These are phyloP conservation scores for Aspergillus panamensis DNA, from an alignment of 495 filamentous ascomycete species.

Conservation along the genomic window DNA sequence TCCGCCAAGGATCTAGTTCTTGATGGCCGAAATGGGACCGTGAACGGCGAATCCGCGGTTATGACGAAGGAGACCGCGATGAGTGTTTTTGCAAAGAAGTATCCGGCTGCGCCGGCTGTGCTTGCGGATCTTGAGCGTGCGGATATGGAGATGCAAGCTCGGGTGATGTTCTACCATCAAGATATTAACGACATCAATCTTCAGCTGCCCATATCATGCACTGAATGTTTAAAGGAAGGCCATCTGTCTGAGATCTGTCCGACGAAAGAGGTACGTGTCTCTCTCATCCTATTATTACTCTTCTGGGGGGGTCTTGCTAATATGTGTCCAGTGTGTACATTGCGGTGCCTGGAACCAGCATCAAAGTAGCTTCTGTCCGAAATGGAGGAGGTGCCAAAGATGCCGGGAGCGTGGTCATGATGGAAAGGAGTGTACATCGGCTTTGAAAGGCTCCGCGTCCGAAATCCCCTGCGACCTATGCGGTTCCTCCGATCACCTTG, in stretches of 20 bases:
- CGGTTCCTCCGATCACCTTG: slow-evolving; percentile 36
- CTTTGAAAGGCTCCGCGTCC: slow-evolving; percentile 34
- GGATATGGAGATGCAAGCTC: slow-evolving; percentile 43
- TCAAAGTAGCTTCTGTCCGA: slow-evolving; percentile 37
- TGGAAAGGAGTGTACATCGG: slow-evolving; percentile 33
- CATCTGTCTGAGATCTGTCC: slow-evolving; percentile 47
- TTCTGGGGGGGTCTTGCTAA: slow-evolving; percentile 2
- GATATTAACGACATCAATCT: slow-evolving; percentile 60
- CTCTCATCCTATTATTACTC: background rate
- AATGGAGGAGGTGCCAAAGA: slow-evolving; percentile 40
- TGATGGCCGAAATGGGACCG: slow-evolving; percentile 6
- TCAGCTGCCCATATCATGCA: slow-evolving; percentile 58
- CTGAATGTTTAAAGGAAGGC: slow-evolving; percentile 44
- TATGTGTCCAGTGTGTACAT: slow-evolving; percentile 33
- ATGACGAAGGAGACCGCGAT: slow-evolving; percentile 40
- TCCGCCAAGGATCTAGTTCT: background rate
- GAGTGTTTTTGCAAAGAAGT: slow-evolving; percentile 32
- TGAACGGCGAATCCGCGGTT: background rate
- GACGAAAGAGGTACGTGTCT: slow-evolving; percentile 37
- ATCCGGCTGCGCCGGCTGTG: slow-evolving; percentile 33
- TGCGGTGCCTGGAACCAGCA: slow-evolving; percentile 42
- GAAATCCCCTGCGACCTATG: slow-evolving; percentile 49
- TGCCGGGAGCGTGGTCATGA: slow-evolving; percentile 49
- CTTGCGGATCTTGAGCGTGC: slow-evolving; percentile 42
- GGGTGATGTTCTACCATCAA: slow-evolving; percentile 52